Base-by-base conservation (phyloP, 805 yeast species). In the Ogataea trehaloabstinens region DNA sequence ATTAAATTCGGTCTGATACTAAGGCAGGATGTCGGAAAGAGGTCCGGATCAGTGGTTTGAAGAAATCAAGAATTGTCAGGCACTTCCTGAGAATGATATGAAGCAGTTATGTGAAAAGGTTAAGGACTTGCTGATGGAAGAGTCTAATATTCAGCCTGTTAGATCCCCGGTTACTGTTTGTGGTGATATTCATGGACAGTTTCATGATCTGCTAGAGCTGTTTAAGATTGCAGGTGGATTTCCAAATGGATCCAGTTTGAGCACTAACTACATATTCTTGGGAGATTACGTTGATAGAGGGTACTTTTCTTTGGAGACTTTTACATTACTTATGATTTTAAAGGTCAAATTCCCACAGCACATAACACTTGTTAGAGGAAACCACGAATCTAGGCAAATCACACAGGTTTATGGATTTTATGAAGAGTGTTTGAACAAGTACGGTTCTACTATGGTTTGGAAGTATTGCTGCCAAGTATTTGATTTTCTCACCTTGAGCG, bases 241-340 rank as follows among this genome's bases (percentile, higher is more conserved):
- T 48, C 98, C 98, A 0, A 81, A 81, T 41, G 81, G 83, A 37
- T 48, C 63, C 3, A 69, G 66, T 44, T 34, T 57, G 17, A 55
- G 60, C 35, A 59, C 60, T 2, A 82, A 83, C 60, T 91, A 85
- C 64, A 77, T 91, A 32, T 91, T 91, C 52, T 65, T 91, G 52
- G 99, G 99, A 27, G 99, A 91, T 63, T 91, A 91, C 59, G 99
- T 91, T 35, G 99, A 91, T 65, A 74, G 99, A 60, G 99, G 99
- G n/a, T 93, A 88, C 63, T 91, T 91, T 64, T 82, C 93, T 34
- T 69, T 91, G 45, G 99, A 91, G 57, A 91, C 98, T 0, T 90
- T 91, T 66, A 91, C 98, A 4, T 67, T 93, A 46, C 70, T 91
- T 52, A 89, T 91, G 97, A 89, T 91, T 47, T 71, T 91, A 41